Evolutionary conservation across 2,329 filamentous ascomycete genomes (phyloP).

Genomic region (Pseudogymnoascus sp.): DNA sequence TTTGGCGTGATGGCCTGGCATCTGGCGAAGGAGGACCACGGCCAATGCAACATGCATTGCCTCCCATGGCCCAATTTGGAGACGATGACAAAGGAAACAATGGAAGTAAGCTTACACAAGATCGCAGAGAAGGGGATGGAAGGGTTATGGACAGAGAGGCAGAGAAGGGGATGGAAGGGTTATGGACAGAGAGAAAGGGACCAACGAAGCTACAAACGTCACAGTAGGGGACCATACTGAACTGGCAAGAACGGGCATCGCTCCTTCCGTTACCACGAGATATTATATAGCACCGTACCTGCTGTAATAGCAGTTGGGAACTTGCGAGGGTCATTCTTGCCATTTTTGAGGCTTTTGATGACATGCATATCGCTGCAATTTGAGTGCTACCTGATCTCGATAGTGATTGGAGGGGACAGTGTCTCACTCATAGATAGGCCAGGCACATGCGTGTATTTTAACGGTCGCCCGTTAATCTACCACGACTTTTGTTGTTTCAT

Average conservation of each 20-base stretch:
- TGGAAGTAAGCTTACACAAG: not conserved
- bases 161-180: not conserved
- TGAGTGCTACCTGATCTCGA: not conserved
- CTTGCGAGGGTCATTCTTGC: not conserved
- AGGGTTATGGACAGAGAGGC: not conserved
- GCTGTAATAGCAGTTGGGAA: not conserved
- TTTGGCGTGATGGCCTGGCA: constrained; percentile 19
- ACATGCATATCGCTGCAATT: not conserved
- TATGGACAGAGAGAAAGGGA: not conserved
- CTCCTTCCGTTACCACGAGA: not conserved
- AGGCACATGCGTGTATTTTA: not conserved
- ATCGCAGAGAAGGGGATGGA: not conserved
- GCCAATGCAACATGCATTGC: constrained; percentile 21
- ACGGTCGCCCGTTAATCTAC: not conserved
- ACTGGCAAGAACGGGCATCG: not conserved
- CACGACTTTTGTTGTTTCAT: not conserved
- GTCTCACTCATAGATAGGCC: not conserved
- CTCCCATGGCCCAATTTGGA: not conserved
- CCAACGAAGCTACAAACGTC: not conserved
- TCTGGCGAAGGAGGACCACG: constrained; percentile 25
- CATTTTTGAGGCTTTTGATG: not conserved
- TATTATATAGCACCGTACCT: not conserved
- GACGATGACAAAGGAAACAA: not conserved
- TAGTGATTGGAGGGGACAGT: not conserved
- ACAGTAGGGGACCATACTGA: not conserved